Evolutionary conservation across 371 early-diverging fungal species (phyloP), one percentile per base, ranked within the genome.

Genomic region (Actinomucor elegans): DNA sequence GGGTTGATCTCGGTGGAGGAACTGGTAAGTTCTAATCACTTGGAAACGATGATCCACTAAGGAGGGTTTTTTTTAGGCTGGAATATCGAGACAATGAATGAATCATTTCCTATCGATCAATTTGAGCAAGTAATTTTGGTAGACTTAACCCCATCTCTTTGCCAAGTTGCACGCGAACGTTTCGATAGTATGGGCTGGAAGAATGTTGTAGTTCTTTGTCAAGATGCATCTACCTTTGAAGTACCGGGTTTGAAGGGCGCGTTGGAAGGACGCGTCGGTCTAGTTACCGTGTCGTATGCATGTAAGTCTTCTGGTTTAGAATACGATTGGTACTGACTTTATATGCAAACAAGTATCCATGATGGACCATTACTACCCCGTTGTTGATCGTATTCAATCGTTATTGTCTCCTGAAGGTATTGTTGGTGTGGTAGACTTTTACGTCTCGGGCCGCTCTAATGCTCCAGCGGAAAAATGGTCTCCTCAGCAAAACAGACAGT

Each of bases 1-100:
- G 93, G 92, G 71, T 93, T 42, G 93, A 93, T 52, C 69, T 93
- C 42, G 93, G 93, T 53, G 91, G 91, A 41, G 93, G 93, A 23
- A 93, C 93, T 21, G 93, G n/a, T n/a, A n/a, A n/a, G n/a, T n/a
- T n/a, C n/a, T n/a, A n/a, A n/a, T n/a, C n/a, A n/a, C n/a, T n/a
- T n/a, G n/a, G n/a, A n/a, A n/a, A n/a, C n/a, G n/a, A n/a, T n/a
- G n/a, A n/a, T n/a, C n/a, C n/a, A n/a, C n/a, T n/a, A n/a, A n/a
- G n/a, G n/a, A 82, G n/a, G n/a, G n/a, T n/a, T n/a, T n/a, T n/a
- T n/a, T n/a, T n/a, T n/a, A n/a, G n/a, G 89, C 11, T 86, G 86
- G 87, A 93, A 93, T 57, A 89, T 93, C 56, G 93, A 93, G 62
- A 74, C 79, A 31, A 93, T 93, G 93, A 78, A 91, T 67, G 58